Evolutionary conservation across 2,329 filamentous ascomycete species (phyloP), one percentile per base, ranked within the genome.

Genomic region (Monosporascus sp.): DNA sequence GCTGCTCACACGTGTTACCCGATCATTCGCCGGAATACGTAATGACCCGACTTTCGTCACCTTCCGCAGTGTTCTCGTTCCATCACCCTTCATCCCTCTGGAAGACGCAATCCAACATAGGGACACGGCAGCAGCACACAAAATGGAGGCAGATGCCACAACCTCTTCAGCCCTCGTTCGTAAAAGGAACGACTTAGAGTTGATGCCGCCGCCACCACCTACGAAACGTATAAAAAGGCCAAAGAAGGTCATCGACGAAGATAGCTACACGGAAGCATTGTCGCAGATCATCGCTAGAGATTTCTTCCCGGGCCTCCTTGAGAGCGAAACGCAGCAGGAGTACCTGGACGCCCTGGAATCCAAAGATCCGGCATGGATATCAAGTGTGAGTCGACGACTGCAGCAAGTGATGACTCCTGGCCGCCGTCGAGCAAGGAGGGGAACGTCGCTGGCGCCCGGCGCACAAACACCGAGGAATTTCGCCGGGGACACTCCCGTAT

Each of bases 241-340:
- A 0, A 85, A 87, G 57, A 88, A 87, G 57, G 85, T 97, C 27
- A 82, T 99, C 27, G 91, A 96, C 69, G 94, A 99, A 77, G 93
- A 99, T 62, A 85, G 88, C 51, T 99, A 99, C 71, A 94, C 91
- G 2, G 85, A 91, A 54, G 88, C 90, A 1, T 79, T 99, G 27
- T 96, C 92, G 0, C 87, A 94, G 62, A 97, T 99, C 67, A 96
- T 99, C 58, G 90, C 91, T 9, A 86, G 94, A 60, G 94, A 99
- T 76, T 99, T 96, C 76, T 99, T 97, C 65, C 94, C 94, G 0
- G 94, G 93, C 0, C 79, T 99, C 0, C 76, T 92, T 5, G 91
- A 97, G 69, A 86, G 86, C 16, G 86, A 96, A 63, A 87, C 87
- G 1, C 91, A 97, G 69, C 86, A 91, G 68, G 94, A 99, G 64